Conservation (phyloP, 441 rosid genomes). For the Syzygium malaccense region DNA sequence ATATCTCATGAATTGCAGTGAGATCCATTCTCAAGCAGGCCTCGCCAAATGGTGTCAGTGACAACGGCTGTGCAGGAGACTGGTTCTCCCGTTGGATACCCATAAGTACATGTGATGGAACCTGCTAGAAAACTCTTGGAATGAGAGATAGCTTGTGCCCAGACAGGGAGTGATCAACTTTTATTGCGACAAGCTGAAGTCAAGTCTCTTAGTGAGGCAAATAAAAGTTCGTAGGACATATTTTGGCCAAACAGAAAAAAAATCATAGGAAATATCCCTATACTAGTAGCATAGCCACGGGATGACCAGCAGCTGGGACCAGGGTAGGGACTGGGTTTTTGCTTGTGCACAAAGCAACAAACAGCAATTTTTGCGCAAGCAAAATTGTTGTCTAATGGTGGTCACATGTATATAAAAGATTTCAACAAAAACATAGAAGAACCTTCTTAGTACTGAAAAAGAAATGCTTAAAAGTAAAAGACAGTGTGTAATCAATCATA, state of each 20-base stretch:
- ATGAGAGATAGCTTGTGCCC: not conserved
- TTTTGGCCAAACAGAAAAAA: not conserved
- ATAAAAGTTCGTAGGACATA: not conserved
- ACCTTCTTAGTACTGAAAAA: not conserved
- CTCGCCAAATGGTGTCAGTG: constrained; percentile 58
- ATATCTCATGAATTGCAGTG: constrained; percentile 66
- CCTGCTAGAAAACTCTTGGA: constrained; percentile 13
- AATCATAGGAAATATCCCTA: not conserved
- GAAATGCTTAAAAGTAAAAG: not conserved
- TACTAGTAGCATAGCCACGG: not conserved
- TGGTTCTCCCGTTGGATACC: constrained; percentile 42
- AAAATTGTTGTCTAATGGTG: not conserved
- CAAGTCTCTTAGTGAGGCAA: not conserved
- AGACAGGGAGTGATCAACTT: not conserved
- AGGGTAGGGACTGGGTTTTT: not conserved
- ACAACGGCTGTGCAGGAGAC: constrained; percentile 27
- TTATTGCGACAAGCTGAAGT: not conserved
- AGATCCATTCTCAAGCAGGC: constrained; percentile 65
- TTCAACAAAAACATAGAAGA: not conserved
- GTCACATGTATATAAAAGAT: not conserved
- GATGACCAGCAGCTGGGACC: not conserved
- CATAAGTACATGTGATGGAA: constrained; percentile 51
- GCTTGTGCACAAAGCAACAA: not conserved
- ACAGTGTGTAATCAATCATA: constrained; percentile 1
- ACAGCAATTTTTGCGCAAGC: not conserved